phyloP scores from a whole-genome alignment of 1,284 basidiomycete genomes.

The Limonomyces culmigenus region DNA sequence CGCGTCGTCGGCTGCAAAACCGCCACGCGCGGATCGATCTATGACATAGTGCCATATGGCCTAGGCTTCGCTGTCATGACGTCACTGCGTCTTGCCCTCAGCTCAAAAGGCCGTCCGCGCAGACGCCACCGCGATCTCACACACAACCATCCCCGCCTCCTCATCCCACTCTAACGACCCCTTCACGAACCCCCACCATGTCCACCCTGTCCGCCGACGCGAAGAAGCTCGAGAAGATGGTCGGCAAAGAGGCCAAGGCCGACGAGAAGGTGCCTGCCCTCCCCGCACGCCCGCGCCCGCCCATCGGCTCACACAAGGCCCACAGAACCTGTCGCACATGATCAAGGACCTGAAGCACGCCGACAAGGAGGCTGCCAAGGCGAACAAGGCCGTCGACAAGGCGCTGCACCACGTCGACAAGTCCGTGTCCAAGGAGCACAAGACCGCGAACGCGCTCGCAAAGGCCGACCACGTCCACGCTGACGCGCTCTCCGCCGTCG shows the following conservation, averaged over 20 bases:
- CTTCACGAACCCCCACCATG: too few species aligned
- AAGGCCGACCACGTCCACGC: constrained; percentile 33
- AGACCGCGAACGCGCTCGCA: constrained; percentile 24
- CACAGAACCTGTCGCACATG: constrained; percentile 23
- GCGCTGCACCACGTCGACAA: constrained; percentile 28
- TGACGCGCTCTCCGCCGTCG: constrained; percentile 22
- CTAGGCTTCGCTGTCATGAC: too few species aligned
- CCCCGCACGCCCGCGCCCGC: too few species aligned
- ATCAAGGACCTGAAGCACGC: constrained; percentile 27
- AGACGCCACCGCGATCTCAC: constrained; percentile 1
- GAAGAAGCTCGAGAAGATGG: constrained; percentile 29
- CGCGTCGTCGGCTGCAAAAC: too few species aligned
- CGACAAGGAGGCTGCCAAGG: constrained; percentile 28
- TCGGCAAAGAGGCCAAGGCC: constrained; percentile 25
- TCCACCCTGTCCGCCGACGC: constrained; percentile 9
- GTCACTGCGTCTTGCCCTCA: too few species aligned
- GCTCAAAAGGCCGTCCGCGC: too few species aligned
- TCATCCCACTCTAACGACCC: not conserved
- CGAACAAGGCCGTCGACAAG: constrained; percentile 28
- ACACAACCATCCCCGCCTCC: not conserved
- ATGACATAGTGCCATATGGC: too few species aligned
- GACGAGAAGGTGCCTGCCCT: constrained; percentile 22
- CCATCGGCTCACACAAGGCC: not conserved
- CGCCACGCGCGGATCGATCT: too few species aligned
- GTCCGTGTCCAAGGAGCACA: constrained; percentile 27